Percentiles rank a stretch among this genome's conserved stretches.
Evolutionary conservation across 2,329 filamentous ascomycete genomes (phyloP).

Genomic region (Diaporthe eres): DNA sequence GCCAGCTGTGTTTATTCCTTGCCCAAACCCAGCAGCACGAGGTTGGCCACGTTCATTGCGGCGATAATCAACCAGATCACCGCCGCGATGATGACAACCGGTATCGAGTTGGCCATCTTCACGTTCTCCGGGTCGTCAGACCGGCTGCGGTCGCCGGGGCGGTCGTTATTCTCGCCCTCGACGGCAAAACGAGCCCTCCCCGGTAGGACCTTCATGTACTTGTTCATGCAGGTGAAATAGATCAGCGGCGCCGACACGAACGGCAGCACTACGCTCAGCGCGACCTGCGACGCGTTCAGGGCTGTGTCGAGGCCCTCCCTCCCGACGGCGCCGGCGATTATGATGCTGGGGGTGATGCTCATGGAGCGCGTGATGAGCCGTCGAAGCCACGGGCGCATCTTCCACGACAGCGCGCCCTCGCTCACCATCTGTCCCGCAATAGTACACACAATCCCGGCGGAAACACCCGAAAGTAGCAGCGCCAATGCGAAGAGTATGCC

Average conservation of each 20-base stretch:
- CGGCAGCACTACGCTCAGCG: slow-evolving; percentile 82
- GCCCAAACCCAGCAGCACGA: slow-evolving; percentile 69
- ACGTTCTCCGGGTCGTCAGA: slow-evolving; percentile 69
- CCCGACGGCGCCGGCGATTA: slow-evolving; percentile 86
- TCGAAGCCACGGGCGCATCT: slow-evolving; percentile 81
- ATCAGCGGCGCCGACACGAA: slow-evolving; percentile 88
- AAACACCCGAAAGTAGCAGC: slow-evolving; percentile 83
- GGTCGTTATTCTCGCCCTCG: slow-evolving; percentile 43
- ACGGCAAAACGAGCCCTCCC: slow-evolving; percentile 55
- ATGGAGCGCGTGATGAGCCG: slow-evolving; percentile 83
- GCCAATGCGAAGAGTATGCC: slow-evolving; percentile 89
- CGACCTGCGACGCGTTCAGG: slow-evolving; percentile 83
- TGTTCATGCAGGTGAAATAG: slow-evolving; percentile 84
- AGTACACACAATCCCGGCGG: slow-evolving; percentile 89
- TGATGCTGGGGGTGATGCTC: slow-evolving; percentile 85
- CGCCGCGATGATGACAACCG: slow-evolving; percentile 58
- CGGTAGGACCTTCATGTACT: slow-evolving; percentile 81
- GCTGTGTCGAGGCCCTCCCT: slow-evolving; percentile 78
- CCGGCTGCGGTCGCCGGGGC: slow-evolving; percentile 57
- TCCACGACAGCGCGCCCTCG: slow-evolving; percentile 85
- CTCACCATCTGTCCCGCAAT: slow-evolving; percentile 92
- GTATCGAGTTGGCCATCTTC: slow-evolving; percentile 82
- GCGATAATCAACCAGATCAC: slow-evolving; percentile 74
- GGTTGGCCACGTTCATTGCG: slow-evolving; percentile 77
- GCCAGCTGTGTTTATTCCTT: slow-evolving; percentile 6